Percentiles rank a stretch among this genome's conserved stretches.
These are phyloP conservation scores for Cyphellophora europaea DNA, from an alignment of 2,329 filamentous ascomycete genomes.

Conservation along the genomic window DNA sequence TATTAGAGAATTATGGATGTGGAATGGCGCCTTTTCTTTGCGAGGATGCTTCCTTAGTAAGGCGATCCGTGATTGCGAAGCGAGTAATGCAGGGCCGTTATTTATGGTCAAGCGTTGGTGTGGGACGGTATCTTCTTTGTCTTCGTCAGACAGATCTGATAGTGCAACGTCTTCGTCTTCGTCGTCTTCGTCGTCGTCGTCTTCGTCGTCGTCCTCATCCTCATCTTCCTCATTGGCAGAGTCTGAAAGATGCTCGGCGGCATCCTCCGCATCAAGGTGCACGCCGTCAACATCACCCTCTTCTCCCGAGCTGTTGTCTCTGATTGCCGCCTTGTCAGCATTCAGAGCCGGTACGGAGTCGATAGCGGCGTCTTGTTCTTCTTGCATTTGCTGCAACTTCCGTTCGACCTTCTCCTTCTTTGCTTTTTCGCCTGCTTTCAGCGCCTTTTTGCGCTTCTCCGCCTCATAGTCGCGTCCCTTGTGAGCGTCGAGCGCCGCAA, in stretches of 20 bases:
- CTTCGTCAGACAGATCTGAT: slow-evolving; percentile 73
- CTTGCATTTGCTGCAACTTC: slow-evolving; percentile 17
- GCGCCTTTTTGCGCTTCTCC: slow-evolving; percentile 65
- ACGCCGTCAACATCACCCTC: slow-evolving; percentile 3
- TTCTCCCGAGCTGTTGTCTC: slow-evolving; percentile 1
- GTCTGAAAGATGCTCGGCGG: too few species aligned
- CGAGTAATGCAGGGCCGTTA: slow-evolving; percentile 78
- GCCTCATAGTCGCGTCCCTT: slow-evolving; percentile 61
- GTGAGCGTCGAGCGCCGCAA: slow-evolving; percentile 48
- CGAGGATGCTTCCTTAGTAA: slow-evolving; percentile 37
- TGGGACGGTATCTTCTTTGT: slow-evolving; percentile 77
- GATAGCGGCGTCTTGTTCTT: background rate
- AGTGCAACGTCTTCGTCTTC: slow-evolving; percentile 83
- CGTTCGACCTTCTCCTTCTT: slow-evolving; percentile 25
- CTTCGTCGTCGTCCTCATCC: slow-evolving; percentile 18
- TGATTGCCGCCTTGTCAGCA: background rate
- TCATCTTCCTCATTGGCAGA: slow-evolving; percentile 7
- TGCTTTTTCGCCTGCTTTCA: slow-evolving; percentile 37
- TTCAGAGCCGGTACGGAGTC: background rate
- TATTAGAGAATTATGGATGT: slow-evolving; percentile 68
- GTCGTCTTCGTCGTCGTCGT: slow-evolving; percentile 47
- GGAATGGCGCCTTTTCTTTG: slow-evolving; percentile 60
- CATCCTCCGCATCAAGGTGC: slow-evolving; percentile 9
- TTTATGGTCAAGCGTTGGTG: slow-evolving; percentile 95
- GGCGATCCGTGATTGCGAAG: slow-evolving; percentile 63